A percentile compares a stretch with the other conserved stretches of the same genome.
phyloP scores from a whole-genome alignment of 2,329 filamentous ascomycete genomes.

The Aspergillus luchuensis region DNA sequence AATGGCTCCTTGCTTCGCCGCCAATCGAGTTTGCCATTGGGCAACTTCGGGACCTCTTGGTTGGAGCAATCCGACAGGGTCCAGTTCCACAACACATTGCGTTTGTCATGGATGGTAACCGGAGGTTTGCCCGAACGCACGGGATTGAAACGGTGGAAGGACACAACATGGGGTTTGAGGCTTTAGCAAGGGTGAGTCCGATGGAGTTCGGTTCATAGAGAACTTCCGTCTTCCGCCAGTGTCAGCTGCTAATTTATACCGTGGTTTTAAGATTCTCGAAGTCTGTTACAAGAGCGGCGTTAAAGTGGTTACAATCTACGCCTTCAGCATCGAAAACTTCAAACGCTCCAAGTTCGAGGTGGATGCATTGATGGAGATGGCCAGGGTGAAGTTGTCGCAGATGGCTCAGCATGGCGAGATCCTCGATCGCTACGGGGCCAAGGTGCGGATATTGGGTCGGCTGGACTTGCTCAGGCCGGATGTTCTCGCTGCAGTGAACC shows the following conservation, averaged over 20 bases:
- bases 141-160: constrained; percentile 96
- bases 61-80: constrained; percentile 85
- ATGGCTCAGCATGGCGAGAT: constrained; percentile 90
- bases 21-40: constrained; percentile 87
- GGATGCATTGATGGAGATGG: constrained; percentile 95
- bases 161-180: constrained; percentile 93
- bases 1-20: constrained; percentile 83
- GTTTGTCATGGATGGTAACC: constrained; percentile 99
- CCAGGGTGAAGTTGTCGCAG: constrained; percentile 90
- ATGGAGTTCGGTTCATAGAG: background rate
- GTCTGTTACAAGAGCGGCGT: constrained; percentile 98
- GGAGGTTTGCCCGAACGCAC: constrained; percentile 85
- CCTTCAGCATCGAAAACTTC: constrained; percentile 99
- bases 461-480: constrained; percentile 81
- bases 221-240: constrained; percentile 2
- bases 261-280: constrained; percentile 71
- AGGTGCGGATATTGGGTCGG: constrained; percentile 82
- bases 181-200: constrained; percentile 73
- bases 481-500: constrained; percentile 84
- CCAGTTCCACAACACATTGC: constrained; percentile 93
- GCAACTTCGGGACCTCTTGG: constrained; percentile 77
- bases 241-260: background rate
- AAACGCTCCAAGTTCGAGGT: constrained; percentile 96
- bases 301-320: constrained; percentile 95
- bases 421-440: constrained; percentile 87